phyloP scores from a whole-genome alignment of 352 stramenopile species.

The Phytophthora kernoviae region DNA sequence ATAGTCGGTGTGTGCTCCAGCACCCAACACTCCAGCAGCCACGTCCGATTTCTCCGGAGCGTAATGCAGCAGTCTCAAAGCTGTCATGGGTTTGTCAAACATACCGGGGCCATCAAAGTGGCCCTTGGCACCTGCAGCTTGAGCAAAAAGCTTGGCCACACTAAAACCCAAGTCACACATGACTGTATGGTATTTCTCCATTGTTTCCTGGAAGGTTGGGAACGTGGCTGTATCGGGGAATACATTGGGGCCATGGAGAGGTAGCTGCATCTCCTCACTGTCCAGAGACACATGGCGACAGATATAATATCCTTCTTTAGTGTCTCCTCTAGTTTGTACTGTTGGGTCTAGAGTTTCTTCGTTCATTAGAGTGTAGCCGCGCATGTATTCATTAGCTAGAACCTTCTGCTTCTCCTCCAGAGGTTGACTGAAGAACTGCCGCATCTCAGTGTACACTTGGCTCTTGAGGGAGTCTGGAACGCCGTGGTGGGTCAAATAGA shows the following conservation, averaged over 20 bases:
- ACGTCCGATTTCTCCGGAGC: slow-evolving; percentile 67
- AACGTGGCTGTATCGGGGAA: slow-evolving; percentile 51
- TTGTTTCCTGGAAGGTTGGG: slow-evolving; percentile 55
- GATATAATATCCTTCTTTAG: slow-evolving; percentile 82
- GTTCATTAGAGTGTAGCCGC: slow-evolving; percentile 74
- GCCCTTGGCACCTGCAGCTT: slow-evolving; percentile 52
- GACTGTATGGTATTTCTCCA: slow-evolving; percentile 50
- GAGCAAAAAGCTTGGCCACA: slow-evolving; percentile 62
- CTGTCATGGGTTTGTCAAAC: slow-evolving; percentile 84
- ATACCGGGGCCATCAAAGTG: slow-evolving; percentile 54
- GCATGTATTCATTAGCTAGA: slow-evolving; percentile 72
- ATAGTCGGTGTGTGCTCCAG: slow-evolving; percentile 81
- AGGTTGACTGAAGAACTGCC: slow-evolving; percentile 58
- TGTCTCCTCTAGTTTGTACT: slow-evolving; percentile 64
- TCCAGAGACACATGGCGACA: slow-evolving; percentile 60
- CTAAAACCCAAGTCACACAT: slow-evolving; percentile 58
- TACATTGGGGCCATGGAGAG: slow-evolving; percentile 68
- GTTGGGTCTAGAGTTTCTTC: slow-evolving; percentile 73
- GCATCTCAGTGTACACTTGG: slow-evolving; percentile 68
- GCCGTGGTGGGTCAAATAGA: slow-evolving; percentile 69
- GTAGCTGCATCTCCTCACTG: slow-evolving; percentile 64
- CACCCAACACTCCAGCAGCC: slow-evolving; percentile 64
- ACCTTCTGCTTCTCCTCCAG: slow-evolving; percentile 59
- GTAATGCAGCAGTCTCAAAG: slow-evolving; percentile 81
- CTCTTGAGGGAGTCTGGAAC: slow-evolving; percentile 36